phyloP scores from a whole-genome alignment of 31 red algal species.

The Bonnemaisonia californica region DNA sequence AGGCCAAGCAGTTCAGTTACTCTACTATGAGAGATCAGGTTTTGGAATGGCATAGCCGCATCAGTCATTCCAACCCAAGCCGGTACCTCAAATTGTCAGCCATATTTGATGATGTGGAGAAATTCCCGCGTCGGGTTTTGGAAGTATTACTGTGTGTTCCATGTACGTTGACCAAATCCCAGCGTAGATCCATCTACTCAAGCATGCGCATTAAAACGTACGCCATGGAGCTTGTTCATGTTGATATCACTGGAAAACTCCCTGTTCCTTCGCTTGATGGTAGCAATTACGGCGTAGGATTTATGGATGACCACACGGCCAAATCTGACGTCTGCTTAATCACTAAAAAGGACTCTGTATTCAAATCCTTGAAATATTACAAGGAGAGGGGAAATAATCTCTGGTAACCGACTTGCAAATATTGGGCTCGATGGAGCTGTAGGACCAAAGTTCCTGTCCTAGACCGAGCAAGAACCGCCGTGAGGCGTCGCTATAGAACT shows the following conservation, averaged over 20 bases:
- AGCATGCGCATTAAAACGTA: neutral
- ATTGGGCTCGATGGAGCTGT: constrained; percentile 41
- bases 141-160: constrained; percentile 4
- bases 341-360: neutral
- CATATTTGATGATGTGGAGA: neutral
- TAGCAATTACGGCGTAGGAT: constrained; percentile 10
- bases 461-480: too few species aligned
- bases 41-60: neutral
- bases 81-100: neutral
- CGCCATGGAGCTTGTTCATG: constrained; percentile 30
- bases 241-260: constrained; percentile 30
- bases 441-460: too few species aligned
- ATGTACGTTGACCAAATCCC: constrained; percentile 30
- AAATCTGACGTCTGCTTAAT: constrained; percentile 22
- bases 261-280: neutral
- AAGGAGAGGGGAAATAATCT: neutral
- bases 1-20: neutral
- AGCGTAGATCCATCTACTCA: constrained; percentile 18
- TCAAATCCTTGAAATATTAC: neutral
- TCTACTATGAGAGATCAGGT: neutral
- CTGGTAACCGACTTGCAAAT: constrained; percentile 8
- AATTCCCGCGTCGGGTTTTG: neutral
- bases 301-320: constrained; percentile 38
- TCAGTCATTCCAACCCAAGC: neutral
- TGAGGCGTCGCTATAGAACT: too few species aligned